Base-by-base conservation (phyloP, 768 basidiomycete species). In the Scleroderma citrinum region DNA sequence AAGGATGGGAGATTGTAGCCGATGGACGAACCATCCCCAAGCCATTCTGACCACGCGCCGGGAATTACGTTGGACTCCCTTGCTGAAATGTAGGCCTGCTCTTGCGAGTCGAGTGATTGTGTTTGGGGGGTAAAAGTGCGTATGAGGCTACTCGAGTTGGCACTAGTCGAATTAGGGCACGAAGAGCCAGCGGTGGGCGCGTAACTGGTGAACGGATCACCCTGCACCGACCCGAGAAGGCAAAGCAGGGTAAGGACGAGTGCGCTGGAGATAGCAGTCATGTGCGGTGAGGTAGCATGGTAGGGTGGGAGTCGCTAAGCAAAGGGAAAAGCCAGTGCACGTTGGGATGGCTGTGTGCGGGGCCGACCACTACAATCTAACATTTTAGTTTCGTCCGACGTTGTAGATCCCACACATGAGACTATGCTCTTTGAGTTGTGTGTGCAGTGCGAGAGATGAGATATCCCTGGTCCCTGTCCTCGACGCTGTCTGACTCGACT, bases 41-140 rank as follows among this genome's bases (percentile, higher is more conserved):
- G 51, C 82, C 85, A 87, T 29, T 71, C 68, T 6, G 61, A 63
- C 82, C 83, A 86, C 7, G 78, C 78, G 21, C 57, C 55, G 0
- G 73, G 71, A 3, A 80, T 59, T 44, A 72, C 66, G 8, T 59
- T 62, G 3, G 69, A 57, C 17, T 71, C 60, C 8, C 83, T 74
- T 5, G 65, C 59, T 8, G 58, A 30, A 31, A 85, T 60, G 56
- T 83, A 86, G 0, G 65, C 64, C 0, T 44, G 45, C 57, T 86
- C 84, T 16, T 60, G 57, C 3, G 76, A 62, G 55, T 81, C 71
- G 5, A 86, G 58, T 1, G 71, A 56, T 60, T 82, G 83, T 20
- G 69, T 76, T 42, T 73, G 59, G 0, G 80, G 74, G 2, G 75
- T 67, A 56, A 78, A 77, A 11, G 66, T 58, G 50, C 83, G 78